Base-by-base conservation (phyloP, 148 eudicot species). In the Diospyros lotus region DNA sequence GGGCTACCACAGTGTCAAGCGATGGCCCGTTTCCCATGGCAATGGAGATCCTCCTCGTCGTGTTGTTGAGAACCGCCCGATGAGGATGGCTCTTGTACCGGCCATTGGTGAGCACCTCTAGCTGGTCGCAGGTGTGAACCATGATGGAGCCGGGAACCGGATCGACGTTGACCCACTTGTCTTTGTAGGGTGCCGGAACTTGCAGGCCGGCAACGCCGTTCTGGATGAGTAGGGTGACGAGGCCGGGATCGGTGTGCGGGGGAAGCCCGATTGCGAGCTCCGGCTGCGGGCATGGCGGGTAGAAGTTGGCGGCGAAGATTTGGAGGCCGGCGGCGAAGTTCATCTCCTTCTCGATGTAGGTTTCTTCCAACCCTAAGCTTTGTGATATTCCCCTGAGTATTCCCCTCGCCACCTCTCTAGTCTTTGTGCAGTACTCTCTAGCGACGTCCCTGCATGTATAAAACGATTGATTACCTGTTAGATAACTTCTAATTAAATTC, bases 31-130 rank as follows among this genome's bases (percentile, higher is more conserved):
- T 50, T n/a, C 80, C 64, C 2, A 73, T 39, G 54, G 77, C 80
- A 1, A 82, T 1, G 3, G 85, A 79, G 6, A 79, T 79, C 73
- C 85, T 72, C 15, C 71, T 75, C 18, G 67, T 66, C 51, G 17
- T 68, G 68, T 58, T 82, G 72, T 79, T 82, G 66, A 82, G 80
- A 15, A 69, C 72, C 18, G 80, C 85, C 58, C 82, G 53, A 65
- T 82, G 85, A 46, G 72, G 2, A 39, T 63, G 62, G 48, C 85
- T 82, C 55, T 50, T 82, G 77, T 79, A 82, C 72, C 50, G 75
- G 6, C 85, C 85, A 54, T 82, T 82, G 82, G 79, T 82, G 12
- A 82, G 67, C 59, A 79, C 85, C 82, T 82, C 82, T 5, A 82
- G 75, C 43, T 79, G 82, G 68, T 82, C 85, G 12, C 60, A 81